Evolutionary conservation across 1,139 yeast genomes (phyloP), one percentile per base, ranked within the genome.

Genomic region (Geotrichum histeridarum): DNA sequence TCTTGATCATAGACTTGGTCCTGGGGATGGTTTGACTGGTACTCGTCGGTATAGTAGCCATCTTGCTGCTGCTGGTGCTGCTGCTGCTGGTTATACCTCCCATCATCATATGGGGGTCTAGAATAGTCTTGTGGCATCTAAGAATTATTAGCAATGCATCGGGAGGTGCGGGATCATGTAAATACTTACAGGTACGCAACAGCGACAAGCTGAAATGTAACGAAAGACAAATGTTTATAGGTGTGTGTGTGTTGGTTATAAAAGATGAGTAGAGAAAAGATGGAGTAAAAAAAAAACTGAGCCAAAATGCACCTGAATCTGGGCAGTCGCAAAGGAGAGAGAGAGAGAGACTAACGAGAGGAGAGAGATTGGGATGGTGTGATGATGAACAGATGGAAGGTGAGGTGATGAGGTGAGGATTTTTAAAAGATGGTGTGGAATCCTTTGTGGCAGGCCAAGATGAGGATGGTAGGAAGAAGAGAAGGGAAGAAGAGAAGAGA

Each of bases 1-100:
- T 57, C 54, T 39, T 68, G 65, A 36, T 67, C 69, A 53, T 73
- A 73, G 51, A 69, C 77, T 55, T 70, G 66, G 54, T 62, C 64
- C 42, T 63, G 67, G 48, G 63, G 58, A 31, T 60, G 46, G 37
- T 46, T 53, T 15, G 55, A 59, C 22, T 51, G 59, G 55, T 61
- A 58, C 39, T 60, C 63, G 44, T 63, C 63, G 49, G 57, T 59
- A 47, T 64, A 61, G 56, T 63, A 61, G 43, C 64, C 59, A 51
- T 60, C 64, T 48, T 61, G 62, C 36, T 47, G n/a, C n/a, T n/a
- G n/a, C n/a, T n/a, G n/a, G n/a, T n/a, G n/a, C n/a, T n/a, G n/a
- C n/a, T n/a, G n/a, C n/a, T n/a, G 49, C 17, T 32, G 31, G 37
- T 48, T 37, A 37, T 50, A 39, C 35, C 36, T 36, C 38, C 49